These are phyloP conservation scores for Saxophila tyrrhenica DNA, from an alignment of 495 filamentous ascomycete species.

Conservation along the genomic window DNA sequence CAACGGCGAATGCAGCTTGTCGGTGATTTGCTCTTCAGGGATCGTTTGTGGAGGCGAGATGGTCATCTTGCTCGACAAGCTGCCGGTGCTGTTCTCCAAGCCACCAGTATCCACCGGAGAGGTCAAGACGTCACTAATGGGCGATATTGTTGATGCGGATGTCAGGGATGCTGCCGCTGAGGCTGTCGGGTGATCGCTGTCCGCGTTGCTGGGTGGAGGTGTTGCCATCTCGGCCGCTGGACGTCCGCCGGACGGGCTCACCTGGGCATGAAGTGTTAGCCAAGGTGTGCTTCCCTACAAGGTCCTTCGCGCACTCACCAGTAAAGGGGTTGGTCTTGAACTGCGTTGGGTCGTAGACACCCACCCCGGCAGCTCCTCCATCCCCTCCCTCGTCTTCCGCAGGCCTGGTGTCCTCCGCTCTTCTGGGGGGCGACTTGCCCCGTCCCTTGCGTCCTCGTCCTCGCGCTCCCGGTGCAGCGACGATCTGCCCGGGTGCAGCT, in stretches of 20 bases:
- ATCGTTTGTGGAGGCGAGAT: slow-evolving; percentile 15
- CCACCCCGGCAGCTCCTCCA: not conserved
- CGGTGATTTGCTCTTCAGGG: slow-evolving; percentile 5
- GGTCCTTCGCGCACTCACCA: slow-evolving; percentile 4
- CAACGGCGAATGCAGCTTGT: slow-evolving; percentile 1
- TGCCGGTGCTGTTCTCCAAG: slow-evolving; percentile 13
- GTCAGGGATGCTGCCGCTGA: slow-evolving; percentile 5
- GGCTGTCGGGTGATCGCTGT: not conserved
- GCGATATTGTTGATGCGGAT: slow-evolving; percentile 19
- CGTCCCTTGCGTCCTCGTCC: not conserved
- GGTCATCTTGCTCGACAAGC: slow-evolving; percentile 11
- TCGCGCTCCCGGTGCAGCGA: not conserved
- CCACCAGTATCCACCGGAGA: slow-evolving; percentile 6
- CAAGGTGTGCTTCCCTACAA: not conserved
- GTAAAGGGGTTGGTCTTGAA: slow-evolving; percentile 19
- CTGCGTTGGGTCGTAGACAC: slow-evolving; percentile 10
- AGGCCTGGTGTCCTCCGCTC: not conserved
- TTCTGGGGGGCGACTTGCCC: slow-evolving; percentile 15
- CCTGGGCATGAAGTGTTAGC: slow-evolving; percentile 7
- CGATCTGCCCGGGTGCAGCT: not conserved
- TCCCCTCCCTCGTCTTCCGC: slow-evolving; percentile 9
- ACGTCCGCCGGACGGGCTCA: slow-evolving; percentile 5
- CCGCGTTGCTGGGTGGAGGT: not conserved
- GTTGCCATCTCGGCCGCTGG: slow-evolving; percentile 8
- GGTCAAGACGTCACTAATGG: slow-evolving; percentile 2